Evolutionary conservation across 176 grass and related monocot species (phyloP).

Genomic region (Pharus latifolius): DNA sequence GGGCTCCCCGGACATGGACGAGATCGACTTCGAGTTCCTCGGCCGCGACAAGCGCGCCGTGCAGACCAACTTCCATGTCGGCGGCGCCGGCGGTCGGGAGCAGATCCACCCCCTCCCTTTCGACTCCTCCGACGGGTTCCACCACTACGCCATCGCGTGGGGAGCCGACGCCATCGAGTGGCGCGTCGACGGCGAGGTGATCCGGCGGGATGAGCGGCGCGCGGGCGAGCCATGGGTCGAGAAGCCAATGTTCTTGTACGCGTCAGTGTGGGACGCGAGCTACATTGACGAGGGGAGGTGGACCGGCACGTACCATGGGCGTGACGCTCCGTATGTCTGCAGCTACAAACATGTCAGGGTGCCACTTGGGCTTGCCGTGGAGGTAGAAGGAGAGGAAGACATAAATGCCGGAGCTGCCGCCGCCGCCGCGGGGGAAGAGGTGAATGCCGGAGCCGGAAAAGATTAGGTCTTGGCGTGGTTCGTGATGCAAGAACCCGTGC

Average conservation of each 20-base stretch:
- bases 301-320: slow-evolving; percentile 48
- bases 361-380: slow-evolving; percentile 18
- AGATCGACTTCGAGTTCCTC: slow-evolving; percentile 84
- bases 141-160: slow-evolving; percentile 66
- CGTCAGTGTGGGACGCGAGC: slow-evolving; percentile 69
- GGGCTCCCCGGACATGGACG: slow-evolving; percentile 39
- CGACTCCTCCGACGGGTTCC: slow-evolving; percentile 47
- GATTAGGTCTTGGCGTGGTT: neutral
- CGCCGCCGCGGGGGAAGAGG: neutral
- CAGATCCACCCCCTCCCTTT: slow-evolving; percentile 41
- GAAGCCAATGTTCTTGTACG: slow-evolving; percentile 80
- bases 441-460: slow-evolving; percentile 9
- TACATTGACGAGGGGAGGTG: slow-evolving; percentile 39
- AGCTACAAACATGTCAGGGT: slow-evolving; percentile 49
- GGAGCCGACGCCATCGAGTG: slow-evolving; percentile 38
- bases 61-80: slow-evolving; percentile 67
- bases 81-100: slow-evolving; percentile 38
- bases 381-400: neutral
- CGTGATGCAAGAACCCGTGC: neutral
- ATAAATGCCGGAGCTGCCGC: neutral
- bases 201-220: slow-evolving; percentile 40
- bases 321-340: slow-evolving; percentile 60
- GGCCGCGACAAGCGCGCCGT: slow-evolving; percentile 48
- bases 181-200: slow-evolving; percentile 48
- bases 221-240: slow-evolving; percentile 38